phyloP scores from a whole-genome alignment of 2,329 filamentous ascomycete genomes.

The Pseudopithomyces chartarum region DNA sequence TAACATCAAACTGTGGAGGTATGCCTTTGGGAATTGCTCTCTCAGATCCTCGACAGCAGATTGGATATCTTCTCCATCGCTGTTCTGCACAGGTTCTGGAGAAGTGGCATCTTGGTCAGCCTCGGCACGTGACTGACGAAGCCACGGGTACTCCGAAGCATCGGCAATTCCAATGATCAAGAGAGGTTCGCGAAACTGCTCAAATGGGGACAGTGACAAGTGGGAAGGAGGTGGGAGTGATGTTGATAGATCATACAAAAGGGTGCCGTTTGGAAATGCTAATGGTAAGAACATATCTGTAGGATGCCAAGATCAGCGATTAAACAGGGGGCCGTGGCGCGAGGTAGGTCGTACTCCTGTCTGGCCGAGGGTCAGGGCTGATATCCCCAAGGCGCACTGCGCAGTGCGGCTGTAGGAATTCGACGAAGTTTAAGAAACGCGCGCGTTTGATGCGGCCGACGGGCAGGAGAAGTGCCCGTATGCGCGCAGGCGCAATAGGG shows the following conservation, averaged over 20 bases:
- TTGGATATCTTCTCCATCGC: constrained; percentile 45
- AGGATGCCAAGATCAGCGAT: constrained; percentile 38
- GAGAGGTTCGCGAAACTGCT: constrained; percentile 84
- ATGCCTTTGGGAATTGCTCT: constrained; percentile 74
- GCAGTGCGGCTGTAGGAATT: constrained; percentile 77
- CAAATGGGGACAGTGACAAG: constrained; percentile 82
- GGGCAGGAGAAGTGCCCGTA: constrained; percentile 85
- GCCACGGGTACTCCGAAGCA: constrained; percentile 64
- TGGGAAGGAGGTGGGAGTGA: constrained; percentile 80
- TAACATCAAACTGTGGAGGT: constrained; percentile 78
- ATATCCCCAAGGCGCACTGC: constrained; percentile 85
- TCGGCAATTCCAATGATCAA: constrained; percentile 85
- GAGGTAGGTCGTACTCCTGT: constrained; percentile 70
- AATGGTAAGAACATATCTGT: constrained; percentile 92
- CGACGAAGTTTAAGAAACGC: constrained; percentile 78
- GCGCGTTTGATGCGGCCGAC: constrained; percentile 83
- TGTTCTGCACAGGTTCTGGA: constrained; percentile 19
- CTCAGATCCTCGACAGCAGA: constrained; percentile 73
- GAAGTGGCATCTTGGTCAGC: constrained; percentile 12
- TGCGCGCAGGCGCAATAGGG: constrained; percentile 87
- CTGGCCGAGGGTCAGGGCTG: constrained; percentile 80
- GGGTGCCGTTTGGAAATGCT: constrained; percentile 81
- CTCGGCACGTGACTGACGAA: constrained; percentile 50
- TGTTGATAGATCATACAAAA: constrained; percentile 86
- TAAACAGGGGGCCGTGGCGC: constrained; percentile 24